Percentiles rank a stretch among this genome's conserved stretches.
phyloP scores from a whole-genome alignment of 164 flowering plant species.

The Vitis labrusca region DNA sequence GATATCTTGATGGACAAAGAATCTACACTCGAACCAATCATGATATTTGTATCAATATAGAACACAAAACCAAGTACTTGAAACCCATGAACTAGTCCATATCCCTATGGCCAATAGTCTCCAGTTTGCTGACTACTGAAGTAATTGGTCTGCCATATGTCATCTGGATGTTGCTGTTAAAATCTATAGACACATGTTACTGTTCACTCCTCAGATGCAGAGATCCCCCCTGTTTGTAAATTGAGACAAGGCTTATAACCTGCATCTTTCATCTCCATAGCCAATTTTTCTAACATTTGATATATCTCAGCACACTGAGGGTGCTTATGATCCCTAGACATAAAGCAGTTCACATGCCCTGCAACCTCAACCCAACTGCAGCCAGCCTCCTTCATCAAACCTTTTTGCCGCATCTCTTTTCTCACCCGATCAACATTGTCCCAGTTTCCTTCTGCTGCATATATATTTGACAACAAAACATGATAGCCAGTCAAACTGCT shows the following conservation, averaged over 20 bases:
- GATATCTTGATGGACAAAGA: too few species aligned
- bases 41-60: too few species aligned
- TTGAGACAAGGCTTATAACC: constrained; percentile 26
- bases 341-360: constrained; percentile 48
- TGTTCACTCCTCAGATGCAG: constrained; percentile 23
- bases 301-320: constrained; percentile 45
- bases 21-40: too few species aligned
- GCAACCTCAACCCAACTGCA: constrained; percentile 75
- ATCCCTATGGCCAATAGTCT: too few species aligned
- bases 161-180: too few species aligned
- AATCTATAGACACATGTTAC: too few species aligned
- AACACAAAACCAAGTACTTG: too few species aligned
- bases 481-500: constrained; percentile 59
- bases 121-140: too few species aligned
- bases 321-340: constrained; percentile 63
- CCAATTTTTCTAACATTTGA: constrained; percentile 42
- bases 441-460: constrained; percentile 79
- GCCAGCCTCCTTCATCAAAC: constrained; percentile 69
- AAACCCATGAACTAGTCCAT: too few species aligned
- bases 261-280: constrained; percentile 46
- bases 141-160: too few species aligned
- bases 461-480: constrained; percentile 76
- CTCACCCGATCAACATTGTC: constrained; percentile 57
- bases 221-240: constrained; percentile 10
- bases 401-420: constrained; percentile 66